phyloP scores from a whole-genome alignment of 805 yeast species.

The Candida tallmaniae region DNA sequence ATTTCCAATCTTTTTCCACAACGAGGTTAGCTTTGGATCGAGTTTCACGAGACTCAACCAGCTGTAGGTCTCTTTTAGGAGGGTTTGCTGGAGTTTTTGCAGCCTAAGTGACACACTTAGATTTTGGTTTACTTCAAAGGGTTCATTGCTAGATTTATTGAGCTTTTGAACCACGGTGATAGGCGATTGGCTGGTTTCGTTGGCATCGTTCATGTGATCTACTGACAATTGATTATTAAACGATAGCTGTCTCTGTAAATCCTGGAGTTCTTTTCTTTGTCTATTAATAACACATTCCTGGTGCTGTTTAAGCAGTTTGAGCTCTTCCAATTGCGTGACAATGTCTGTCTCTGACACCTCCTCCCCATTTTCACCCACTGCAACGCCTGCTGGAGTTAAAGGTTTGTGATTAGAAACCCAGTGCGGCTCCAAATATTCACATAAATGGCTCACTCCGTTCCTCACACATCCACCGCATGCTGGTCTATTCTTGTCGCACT shows the following conservation, averaged over 20 bases:
- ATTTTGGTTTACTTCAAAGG: not conserved
- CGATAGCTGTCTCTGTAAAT: slow-evolving; percentile 23
- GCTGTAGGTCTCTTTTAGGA: slow-evolving; percentile 18
- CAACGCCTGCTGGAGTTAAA: too few relatives aligned
- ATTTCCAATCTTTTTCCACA: slow-evolving; percentile 38
- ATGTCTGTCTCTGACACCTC: not conserved
- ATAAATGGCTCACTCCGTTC: slow-evolving; percentile 37
- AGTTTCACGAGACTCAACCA: slow-evolving; percentile 37
- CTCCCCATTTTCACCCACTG: not conserved
- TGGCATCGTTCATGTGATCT: slow-evolving; percentile 2
- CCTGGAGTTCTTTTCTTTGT: slow-evolving; percentile 30
- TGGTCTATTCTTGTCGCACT: slow-evolving; percentile 39
- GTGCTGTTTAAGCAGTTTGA: slow-evolving; percentile 12
- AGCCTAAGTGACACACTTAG: not conserved
- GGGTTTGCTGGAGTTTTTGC: too few relatives aligned
- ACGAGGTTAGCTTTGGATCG: slow-evolving; percentile 36
- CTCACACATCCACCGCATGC: slow-evolving; percentile 38
- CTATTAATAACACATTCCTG: slow-evolving; percentile 19
- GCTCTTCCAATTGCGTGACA: slow-evolving; percentile 13
- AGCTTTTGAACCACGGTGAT: slow-evolving; percentile 8
- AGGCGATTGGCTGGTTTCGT: slow-evolving; percentile 1
- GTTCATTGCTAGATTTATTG: slow-evolving; percentile 3
- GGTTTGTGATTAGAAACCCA: slow-evolving; percentile 20
- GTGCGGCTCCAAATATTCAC: slow-evolving; percentile 37
- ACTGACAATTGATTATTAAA: slow-evolving; percentile 15